Base-by-base conservation (phyloP, 192 early-diverging fungal species). In the Umbelopsis sp. region DNA sequence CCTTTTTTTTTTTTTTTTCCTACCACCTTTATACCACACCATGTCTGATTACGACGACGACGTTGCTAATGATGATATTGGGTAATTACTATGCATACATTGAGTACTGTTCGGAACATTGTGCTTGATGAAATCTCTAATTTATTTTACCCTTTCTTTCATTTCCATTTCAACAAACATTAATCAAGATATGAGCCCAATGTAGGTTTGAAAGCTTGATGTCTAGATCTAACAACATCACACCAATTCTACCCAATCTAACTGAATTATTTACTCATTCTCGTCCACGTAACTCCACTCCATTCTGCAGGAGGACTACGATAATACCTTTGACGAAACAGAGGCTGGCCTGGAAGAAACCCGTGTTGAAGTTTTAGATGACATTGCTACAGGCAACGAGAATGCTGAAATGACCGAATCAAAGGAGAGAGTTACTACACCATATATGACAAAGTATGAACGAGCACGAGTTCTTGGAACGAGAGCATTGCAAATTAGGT, bases 391-490 rank as follows among this genome's bases (percentile, higher is more conserved):
- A 7, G 47, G 44, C n/a, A 36, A 43, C 25, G 65, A 54, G 20
- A 24, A 20, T 9, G 77, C 29, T 26, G 65, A 67, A 34, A 24
- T 51, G 16, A 50, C 31, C 11, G 70, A 79, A 66, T 72, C 84
- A n/a, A 91, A 91, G 76, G 94, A 95, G 75, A 91, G 91, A 72
- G 90, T 93, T 59, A 98, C 97, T 12, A 98, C 97, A 25, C 96
- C 97, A 34, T 99, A 97, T 80, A 95, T 99, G 94, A 99, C 97
- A 65, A 98, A 97, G 78, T 99, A 99, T 83, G 97, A 99, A 82
- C 91, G 93, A 53, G 92, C 94, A 52, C 86, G 93, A 76, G 87
- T 95, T 67, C 80, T 96, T 45, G 94, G 94, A 45, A 95, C 96
- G 12, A 88, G 97, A 29, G 97, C 97, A 4, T 88, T 98, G 74